Percentiles rank a stretch among this genome's conserved stretches.
phyloP scores from a whole-genome alignment of 139 green algal species.

The Bryopsis sp. region DNA sequence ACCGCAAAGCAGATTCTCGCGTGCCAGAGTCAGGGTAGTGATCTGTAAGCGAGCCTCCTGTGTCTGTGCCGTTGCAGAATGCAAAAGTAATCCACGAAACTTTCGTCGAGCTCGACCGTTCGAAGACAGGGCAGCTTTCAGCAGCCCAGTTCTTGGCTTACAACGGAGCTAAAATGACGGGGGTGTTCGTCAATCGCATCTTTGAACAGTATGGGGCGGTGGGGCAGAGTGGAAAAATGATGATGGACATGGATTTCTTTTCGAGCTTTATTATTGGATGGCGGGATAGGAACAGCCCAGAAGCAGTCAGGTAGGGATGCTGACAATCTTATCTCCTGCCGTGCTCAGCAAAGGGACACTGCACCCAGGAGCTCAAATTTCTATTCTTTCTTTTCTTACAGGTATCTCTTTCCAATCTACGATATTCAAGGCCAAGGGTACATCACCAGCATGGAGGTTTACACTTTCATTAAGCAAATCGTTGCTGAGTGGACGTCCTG shows the following conservation, averaged over 20 bases:
- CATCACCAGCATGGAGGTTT: constrained; percentile 35
- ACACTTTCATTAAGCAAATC: constrained; percentile 42
- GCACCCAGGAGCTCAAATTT: background rate
- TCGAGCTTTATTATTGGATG: background rate
- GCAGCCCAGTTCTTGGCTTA: background rate
- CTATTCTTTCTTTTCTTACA: background rate
- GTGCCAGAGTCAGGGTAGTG: too few species aligned
- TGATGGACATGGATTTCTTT: background rate
- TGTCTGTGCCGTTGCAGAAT: too few species aligned
- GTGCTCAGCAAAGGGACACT: background rate
- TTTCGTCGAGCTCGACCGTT: background rate
- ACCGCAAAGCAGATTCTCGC: too few species aligned
- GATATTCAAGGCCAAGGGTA: constrained; percentile 22
- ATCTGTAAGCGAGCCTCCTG: too few species aligned
- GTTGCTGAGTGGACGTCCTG: constrained; percentile 36
- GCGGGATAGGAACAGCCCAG: background rate
- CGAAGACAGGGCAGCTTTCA: background rate
- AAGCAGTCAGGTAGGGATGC: background rate
- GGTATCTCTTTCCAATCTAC: background rate
- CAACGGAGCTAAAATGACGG: background rate
- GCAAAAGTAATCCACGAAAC: background rate
- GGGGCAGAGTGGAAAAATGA: background rate
- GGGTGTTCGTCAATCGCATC: background rate
- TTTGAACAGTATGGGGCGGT: background rate
- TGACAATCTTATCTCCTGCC: background rate